phyloP scores from a whole-genome alignment of 805 yeast genomes.

The Starmera quercuum region DNA sequence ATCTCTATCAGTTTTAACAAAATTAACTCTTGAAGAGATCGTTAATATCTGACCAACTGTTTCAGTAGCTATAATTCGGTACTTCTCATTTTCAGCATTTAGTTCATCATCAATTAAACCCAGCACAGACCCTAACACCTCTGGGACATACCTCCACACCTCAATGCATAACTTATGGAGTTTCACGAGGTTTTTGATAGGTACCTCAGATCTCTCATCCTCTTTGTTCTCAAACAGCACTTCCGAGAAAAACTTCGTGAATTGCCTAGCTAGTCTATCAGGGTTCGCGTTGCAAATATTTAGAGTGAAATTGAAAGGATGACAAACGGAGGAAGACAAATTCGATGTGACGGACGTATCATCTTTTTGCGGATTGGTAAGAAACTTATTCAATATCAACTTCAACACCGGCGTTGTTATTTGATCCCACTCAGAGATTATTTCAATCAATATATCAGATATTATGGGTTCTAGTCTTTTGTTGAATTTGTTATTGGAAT shows the following conservation, averaged over 20 bases:
- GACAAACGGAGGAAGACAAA: conserved; percentile 18
- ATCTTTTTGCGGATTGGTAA: conserved; percentile 21
- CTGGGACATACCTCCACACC: conserved; percentile 76
- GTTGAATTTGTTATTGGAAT: conserved; percentile 39
- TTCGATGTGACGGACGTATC: conserved; percentile 10
- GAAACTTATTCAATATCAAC: conserved; percentile 57
- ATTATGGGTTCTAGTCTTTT: conserved; percentile 51
- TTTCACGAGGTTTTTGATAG: conserved; percentile 40
- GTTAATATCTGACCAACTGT: conserved; percentile 64
- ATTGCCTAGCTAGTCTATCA: conserved; percentile 66
- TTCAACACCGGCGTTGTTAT: conserved; percentile 56
- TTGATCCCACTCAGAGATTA: conserved; percentile 61
- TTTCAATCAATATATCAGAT: conserved; percentile 66
- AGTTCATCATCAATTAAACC: conserved; percentile 77
- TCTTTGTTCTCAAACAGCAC: conserved; percentile 40
- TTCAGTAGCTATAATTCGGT: conserved; percentile 63
- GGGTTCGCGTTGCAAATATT: conserved; percentile 61
- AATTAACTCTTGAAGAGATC: conserved; percentile 42
- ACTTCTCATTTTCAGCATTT: conserved; percentile 56
- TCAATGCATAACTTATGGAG: conserved; percentile 57
- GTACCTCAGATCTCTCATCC: conserved; percentile 14
- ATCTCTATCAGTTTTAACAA: conserved; percentile 47
- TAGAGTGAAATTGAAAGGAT: conserved; percentile 59
- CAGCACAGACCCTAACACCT: conserved; percentile 60
- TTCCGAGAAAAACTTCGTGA: conserved; percentile 78